Evolutionary conservation across 768 basidiomycete genomes (phyloP).

Genomic region (Saitozyma podzolica): DNA sequence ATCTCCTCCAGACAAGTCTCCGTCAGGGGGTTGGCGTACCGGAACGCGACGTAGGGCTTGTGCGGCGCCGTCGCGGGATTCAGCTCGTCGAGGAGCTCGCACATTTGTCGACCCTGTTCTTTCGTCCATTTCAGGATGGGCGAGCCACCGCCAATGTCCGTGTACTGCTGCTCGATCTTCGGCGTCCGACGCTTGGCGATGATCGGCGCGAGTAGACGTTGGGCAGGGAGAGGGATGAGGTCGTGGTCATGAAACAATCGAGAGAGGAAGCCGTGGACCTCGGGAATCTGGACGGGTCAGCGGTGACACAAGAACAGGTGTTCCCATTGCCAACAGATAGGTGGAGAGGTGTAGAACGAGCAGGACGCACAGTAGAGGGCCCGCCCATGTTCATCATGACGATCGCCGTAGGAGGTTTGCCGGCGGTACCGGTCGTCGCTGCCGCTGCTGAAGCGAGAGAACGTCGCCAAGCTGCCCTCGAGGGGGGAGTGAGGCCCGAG

Average conservation of each 20-base stretch:
- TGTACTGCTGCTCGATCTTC: slow-evolving; percentile 90
- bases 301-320: slow-evolving; percentile 4
- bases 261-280: slow-evolving; percentile 88
- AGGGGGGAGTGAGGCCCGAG: neutral
- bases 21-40: slow-evolving; percentile 84
- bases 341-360: neutral
- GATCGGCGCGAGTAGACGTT: slow-evolving; percentile 77
- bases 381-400: slow-evolving; percentile 99
- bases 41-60: slow-evolving; percentile 93
- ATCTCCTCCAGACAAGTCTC: slow-evolving; percentile 77
- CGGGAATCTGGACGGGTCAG: slow-evolving; percentile 65
- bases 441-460: neutral
- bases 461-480: too few species aligned
- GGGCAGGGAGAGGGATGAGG: slow-evolving; percentile 93
- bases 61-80: slow-evolving; percentile 90
- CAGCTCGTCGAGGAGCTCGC: slow-evolving; percentile 85
- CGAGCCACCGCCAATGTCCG: slow-evolving; percentile 91
- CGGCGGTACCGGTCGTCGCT: slow-evolving; percentile 1
- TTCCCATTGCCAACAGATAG: neutral
- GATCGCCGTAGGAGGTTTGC: slow-evolving; percentile 60
- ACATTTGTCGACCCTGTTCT: slow-evolving; percentile 87
- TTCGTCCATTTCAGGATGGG: slow-evolving; percentile 90
- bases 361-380: slow-evolving; percentile 72
- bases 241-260: slow-evolving; percentile 88
- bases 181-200: slow-evolving; percentile 90